Evolutionary conservation across 768 basidiomycete species (phyloP), one percentile per base, ranked within the genome.

Genomic region (Amanita molliuscula): DNA sequence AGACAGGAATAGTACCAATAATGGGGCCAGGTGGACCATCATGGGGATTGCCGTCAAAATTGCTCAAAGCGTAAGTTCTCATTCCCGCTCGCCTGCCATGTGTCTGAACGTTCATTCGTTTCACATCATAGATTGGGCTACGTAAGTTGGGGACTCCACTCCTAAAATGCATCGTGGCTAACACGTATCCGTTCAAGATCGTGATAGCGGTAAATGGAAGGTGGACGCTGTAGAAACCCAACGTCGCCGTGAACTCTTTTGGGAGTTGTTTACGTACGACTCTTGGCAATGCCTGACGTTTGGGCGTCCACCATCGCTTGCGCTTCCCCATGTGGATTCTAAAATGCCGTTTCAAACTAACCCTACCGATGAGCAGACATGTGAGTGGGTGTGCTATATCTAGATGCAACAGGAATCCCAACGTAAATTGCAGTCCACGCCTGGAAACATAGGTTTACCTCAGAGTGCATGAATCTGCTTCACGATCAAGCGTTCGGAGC

Each of bases 401-500:
- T 11, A 20, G 26, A 33, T 26, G 16, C 37, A 31, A 31, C 42
- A 45, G 42, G 40, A 49, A 42, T 36, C n/a, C 28, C 31, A 47
- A 34, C 50, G 15, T 44, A 45, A 23, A 16, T 44, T 23, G 20
- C 50, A 84, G 82, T 75, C 62, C 73, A 81, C 53, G 70, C 76
- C 18, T 84, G 82, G 82, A 84, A 84, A 63, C 81, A 84, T 56
- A 73, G 78, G 25, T 84, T 82, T 53, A 67, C 74, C 16, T 77
- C 79, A 1, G 80, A 83, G 58, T 84, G 82, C 58, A 80, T 84
- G 78, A 77, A 77, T 33, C 65, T 79, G 5, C 71, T 84, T 48
- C 79, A 82, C 53, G 82, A 84, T 55, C 81, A 84, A 61, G 82
- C 82, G 0, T 84, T 81, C 53, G 81, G 80, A 8, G 82, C 82